Evolutionary conservation across 2,329 filamentous ascomycete genomes (phyloP), one percentile per base, ranked within the genome.

Genomic region (Botrytis galanthina): DNA sequence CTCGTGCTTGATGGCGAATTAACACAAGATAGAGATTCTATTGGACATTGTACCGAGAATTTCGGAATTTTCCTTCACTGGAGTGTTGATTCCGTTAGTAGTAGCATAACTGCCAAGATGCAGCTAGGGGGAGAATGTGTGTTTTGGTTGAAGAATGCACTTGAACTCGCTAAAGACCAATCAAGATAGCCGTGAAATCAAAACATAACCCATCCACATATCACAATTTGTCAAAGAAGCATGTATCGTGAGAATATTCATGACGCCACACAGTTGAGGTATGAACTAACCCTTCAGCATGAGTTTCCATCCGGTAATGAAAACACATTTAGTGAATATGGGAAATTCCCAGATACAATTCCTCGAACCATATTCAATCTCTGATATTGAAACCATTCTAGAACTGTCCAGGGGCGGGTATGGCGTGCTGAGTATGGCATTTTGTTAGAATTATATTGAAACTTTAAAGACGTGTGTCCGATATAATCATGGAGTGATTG

Each of bases 51-150:
- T 42, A 22, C 35, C n/a, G 54, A 59, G 37, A 5, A 68, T 68
- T 16, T 68, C 35, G 35, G 35, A 1, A 57, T 26, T 9, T 32
- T 18, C 3, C 37, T 26, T 42, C 22, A 29, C 7, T 42, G 10
- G 9, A 42, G 3, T 57, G 35, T 57, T 57, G 39, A 29, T 54
- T 68, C 3, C 14, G 12, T n/a, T 54, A 39, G 32, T 14, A 18
- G n/a, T 22, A 16, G n/a, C 48, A 69, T 69, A 57, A 57, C 66
- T 69, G 66, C 66, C 66, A 69, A 57, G 66, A 22, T 32, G 16
- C 20, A 26, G 18, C 51, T 59, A 32, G 39, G 66, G 18, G 35
- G 18, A 44, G 66, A 69, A 69, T 57, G 66, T 44, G 10, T 69
- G 48, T 69, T 69, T 37, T 26, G 48, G n/a, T 57, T 57, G 35